Evolutionary conservation across 2,329 filamentous ascomycete genomes (phyloP).

Genomic region (Cytospora chrysosperma): DNA sequence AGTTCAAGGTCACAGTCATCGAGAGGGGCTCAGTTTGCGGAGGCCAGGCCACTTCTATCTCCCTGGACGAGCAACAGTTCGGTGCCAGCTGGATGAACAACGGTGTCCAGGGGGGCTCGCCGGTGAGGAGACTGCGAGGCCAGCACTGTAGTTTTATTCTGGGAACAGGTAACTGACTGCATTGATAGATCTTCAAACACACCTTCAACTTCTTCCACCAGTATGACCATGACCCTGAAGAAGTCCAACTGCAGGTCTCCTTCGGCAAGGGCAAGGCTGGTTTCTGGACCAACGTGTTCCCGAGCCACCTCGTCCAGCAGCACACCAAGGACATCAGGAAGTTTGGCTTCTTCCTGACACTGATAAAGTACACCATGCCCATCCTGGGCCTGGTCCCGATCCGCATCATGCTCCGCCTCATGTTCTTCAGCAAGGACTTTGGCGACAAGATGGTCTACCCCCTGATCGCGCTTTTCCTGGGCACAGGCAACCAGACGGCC

Average conservation of each 20-base stretch:
- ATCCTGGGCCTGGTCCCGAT: conserved; percentile 54
- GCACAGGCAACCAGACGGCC: conserved; percentile 55
- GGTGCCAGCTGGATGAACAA: conserved; percentile 62
- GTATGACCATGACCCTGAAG: conserved; percentile 36
- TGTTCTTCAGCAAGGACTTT: conserved; percentile 58
- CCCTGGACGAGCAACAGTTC: conserved; percentile 54
- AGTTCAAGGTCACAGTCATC: conserved; percentile 64
- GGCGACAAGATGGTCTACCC: conserved; percentile 69
- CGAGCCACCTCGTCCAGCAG: conserved; percentile 47
- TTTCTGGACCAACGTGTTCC: conserved; percentile 58
- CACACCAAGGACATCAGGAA: conserved; percentile 50
- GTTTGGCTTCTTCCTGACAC: conserved; percentile 48
- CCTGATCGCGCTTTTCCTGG: conserved; percentile 70
- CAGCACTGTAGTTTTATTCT: not conserved
- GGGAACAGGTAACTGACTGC: not conserved
- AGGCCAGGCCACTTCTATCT: conserved; percentile 61
- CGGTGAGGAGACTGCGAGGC: not conserved
- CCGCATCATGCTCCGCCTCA: conserved; percentile 58
- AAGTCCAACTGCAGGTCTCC: conserved; percentile 54
- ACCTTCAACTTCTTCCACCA: conserved; percentile 54
- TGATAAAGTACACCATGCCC: conserved; percentile 51
- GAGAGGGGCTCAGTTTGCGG: conserved; percentile 59
- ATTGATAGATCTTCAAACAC: conserved; percentile 49
- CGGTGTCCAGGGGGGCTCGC: conserved; percentile 38
- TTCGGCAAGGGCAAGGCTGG: conserved; percentile 50